Evolutionary conservation across 257 asterid species (phyloP).

Genomic region (Solanum lignicaule): DNA sequence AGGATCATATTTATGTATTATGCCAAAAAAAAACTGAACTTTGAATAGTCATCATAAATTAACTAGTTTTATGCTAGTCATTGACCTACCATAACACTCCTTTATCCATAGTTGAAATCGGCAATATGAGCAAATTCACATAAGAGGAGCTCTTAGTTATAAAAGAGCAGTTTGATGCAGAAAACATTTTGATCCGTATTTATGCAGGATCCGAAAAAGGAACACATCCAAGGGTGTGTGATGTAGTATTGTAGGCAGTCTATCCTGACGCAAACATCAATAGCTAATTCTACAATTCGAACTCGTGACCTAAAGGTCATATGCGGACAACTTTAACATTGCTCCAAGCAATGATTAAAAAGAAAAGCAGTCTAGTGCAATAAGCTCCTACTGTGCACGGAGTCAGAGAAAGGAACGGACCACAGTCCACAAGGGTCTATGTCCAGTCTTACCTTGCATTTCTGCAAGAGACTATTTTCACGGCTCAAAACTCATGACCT

Average conservation of each 20-base stretch:
- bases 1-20: too few relatives aligned
- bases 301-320: background rate
- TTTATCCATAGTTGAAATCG: background rate
- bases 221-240: background rate
- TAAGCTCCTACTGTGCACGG: background rate
- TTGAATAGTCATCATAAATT: background rate
- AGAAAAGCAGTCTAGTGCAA: background rate
- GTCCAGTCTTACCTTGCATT: too few relatives aligned
- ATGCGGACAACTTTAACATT: too few relatives aligned
- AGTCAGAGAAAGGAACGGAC: background rate
- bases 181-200: background rate
- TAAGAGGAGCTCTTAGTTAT: background rate
- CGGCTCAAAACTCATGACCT: background rate
- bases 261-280: background rate
- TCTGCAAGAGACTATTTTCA: background rate
- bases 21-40: too few relatives aligned
- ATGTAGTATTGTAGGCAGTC: background rate
- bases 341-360: too few relatives aligned
- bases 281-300: too few relatives aligned
- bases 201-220: background rate
- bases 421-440: background rate
- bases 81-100: background rate
- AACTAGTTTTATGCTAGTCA: background rate
- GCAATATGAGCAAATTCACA: background rate
- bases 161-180: background rate